These are phyloP conservation scores for Achaetomium macrosporum DNA, from an alignment of 2,329 filamentous ascomycete genomes.

Conservation along the genomic window DNA sequence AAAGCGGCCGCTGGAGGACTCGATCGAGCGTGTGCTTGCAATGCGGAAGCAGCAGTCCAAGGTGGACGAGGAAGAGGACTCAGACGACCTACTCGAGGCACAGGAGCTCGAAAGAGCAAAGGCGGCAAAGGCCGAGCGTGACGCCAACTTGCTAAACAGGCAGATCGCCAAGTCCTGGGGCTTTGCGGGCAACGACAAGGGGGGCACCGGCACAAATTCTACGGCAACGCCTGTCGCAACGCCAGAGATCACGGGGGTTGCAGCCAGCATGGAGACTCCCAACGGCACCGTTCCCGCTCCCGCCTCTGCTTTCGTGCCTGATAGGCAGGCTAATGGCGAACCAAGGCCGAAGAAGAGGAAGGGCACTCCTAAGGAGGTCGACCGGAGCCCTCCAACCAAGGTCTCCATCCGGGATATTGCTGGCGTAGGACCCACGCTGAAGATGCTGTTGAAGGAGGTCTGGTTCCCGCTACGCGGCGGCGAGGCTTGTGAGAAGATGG, in stretches of 20 bases:
- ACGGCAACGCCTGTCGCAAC: background rate
- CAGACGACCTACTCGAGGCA: constrained; percentile 34
- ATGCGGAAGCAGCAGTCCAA: constrained; percentile 61
- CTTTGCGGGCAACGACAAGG: constrained; percentile 26
- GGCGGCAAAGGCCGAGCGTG: constrained; percentile 22
- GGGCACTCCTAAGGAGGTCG: constrained; percentile 39
- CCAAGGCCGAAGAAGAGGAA: constrained; percentile 61
- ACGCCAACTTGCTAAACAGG: constrained; percentile 34
- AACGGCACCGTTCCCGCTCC: background rate
- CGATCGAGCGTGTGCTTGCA: constrained; percentile 74
- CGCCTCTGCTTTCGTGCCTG: constrained; percentile 25
- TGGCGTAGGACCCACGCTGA: constrained; percentile 66
- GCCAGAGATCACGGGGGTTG: background rate
- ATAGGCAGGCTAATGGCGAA: constrained; percentile 59
- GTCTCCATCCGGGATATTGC: constrained; percentile 67
- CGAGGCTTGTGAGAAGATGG: constrained; percentile 57
- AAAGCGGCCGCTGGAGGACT: constrained; percentile 75
- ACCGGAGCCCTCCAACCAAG: constrained; percentile 60
- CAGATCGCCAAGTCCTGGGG: constrained; percentile 39
- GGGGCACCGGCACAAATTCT: background rate
- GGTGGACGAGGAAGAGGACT: constrained; percentile 50
- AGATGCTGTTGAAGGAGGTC: constrained; percentile 63
- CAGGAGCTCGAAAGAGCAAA: constrained; percentile 22
- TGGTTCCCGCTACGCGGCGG: constrained; percentile 67
- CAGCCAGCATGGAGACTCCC: constrained; percentile 1